These are phyloP conservation scores for Globisporangium apiculatum DNA, from an alignment of 352 stramenopile genomes.

Conservation along the genomic window DNA sequence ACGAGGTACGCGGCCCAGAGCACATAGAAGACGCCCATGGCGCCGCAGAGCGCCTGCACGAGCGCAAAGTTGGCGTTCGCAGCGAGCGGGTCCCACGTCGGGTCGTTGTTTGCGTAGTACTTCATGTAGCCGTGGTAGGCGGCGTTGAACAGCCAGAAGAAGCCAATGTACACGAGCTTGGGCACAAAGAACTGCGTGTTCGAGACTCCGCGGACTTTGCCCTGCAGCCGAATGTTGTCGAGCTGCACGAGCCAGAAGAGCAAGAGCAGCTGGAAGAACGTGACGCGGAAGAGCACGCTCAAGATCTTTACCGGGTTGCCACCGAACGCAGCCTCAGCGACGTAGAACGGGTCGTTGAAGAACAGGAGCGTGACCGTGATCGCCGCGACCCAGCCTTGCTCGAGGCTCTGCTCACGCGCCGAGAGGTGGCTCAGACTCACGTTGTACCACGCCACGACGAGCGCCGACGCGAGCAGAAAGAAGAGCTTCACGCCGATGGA, in stretches of 20 bases:
- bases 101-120: slow-evolving; percentile 53
- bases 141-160: slow-evolving; percentile 50
- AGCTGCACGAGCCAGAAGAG: slow-evolving; percentile 51
- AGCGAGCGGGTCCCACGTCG: slow-evolving; percentile 32
- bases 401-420: slow-evolving; percentile 44
- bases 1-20: slow-evolving; percentile 37
- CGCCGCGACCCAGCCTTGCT: slow-evolving; percentile 47
- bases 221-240: slow-evolving; percentile 52
- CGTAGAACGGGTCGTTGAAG: slow-evolving; percentile 62
- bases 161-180: slow-evolving; percentile 37
- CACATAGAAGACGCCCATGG: slow-evolving; percentile 41
- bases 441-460: slow-evolving; percentile 37
- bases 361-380: slow-evolving; percentile 37
- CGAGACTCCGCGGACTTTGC: slow-evolving; percentile 36
- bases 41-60: slow-evolving; percentile 24
- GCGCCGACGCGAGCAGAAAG: slow-evolving; percentile 33
- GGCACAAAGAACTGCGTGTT: slow-evolving; percentile 47
- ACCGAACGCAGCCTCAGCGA: slow-evolving; percentile 34
- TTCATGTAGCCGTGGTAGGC: slow-evolving; percentile 58
- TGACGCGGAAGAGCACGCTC: slow-evolving; percentile 43
- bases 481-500: slow-evolving; percentile 52
- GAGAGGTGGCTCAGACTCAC: slow-evolving; percentile 32
- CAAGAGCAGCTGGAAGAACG: slow-evolving; percentile 52
- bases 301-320: slow-evolving; percentile 44
- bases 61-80: slow-evolving; percentile 33